Conservation (phyloP, 352 stramenopile species). For the Phytophthora sojae region DNA sequence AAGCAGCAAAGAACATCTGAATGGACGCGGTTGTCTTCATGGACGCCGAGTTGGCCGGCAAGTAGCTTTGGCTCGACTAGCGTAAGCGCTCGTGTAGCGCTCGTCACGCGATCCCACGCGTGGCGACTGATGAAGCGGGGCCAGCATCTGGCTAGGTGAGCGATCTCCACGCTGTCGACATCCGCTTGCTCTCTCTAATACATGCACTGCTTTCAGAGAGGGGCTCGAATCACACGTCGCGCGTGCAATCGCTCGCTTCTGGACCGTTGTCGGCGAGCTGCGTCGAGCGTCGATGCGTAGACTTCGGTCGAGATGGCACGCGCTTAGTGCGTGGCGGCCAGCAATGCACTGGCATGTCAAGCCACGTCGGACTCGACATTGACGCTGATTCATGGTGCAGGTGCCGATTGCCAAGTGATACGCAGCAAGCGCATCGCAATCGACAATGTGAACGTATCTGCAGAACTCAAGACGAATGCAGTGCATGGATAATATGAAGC, state of each 20-base stretch:
- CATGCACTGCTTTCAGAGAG: not conserved
- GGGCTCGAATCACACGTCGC: not conserved
- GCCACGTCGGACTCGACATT: not conserved
- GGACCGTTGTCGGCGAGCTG: not conserved
- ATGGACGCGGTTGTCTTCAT: too few relatives aligned
- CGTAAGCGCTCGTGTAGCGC: not conserved
- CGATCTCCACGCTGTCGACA: not conserved
- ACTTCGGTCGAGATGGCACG: not conserved
- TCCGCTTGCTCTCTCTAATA: not conserved
- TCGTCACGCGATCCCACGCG: not conserved
- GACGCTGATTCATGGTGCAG: not conserved
- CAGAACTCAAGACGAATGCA: not conserved
- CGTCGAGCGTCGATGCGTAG: not conserved
- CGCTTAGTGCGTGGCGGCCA: not conserved
- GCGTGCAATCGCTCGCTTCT: not conserved
- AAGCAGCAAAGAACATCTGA: too few relatives aligned
- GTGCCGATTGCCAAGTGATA: not conserved
- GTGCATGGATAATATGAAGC: conserved; percentile 5
- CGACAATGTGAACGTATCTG: not conserved
- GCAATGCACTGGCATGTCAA: not conserved
- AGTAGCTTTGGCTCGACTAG: not conserved
- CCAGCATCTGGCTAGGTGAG: not conserved
- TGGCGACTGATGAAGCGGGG: conserved; percentile 1
- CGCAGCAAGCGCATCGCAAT: not conserved
- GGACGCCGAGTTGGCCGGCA: too few relatives aligned